These are phyloP conservation scores for Neoboletus brunneissimus DNA, from an alignment of 768 basidiomycete genomes.

Conservation along the genomic window DNA sequence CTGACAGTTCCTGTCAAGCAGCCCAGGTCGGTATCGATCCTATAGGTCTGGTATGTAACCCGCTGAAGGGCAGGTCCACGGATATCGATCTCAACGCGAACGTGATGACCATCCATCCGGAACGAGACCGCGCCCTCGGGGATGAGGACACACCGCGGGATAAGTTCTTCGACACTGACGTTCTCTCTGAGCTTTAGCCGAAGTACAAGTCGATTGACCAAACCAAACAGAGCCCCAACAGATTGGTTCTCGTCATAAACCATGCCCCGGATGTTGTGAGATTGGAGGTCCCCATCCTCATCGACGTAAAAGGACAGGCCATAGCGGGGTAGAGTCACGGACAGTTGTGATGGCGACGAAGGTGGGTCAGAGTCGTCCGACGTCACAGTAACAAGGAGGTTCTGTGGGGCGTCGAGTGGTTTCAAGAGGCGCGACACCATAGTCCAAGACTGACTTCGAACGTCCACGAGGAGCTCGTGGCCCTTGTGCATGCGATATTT, in stretches of 20 bases:
- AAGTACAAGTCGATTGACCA: constrained; percentile 40
- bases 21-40: constrained; percentile 30
- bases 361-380: neutral
- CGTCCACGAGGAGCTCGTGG: constrained; percentile 16
- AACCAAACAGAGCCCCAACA: constrained; percentile 41
- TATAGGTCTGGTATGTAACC: constrained; percentile 27
- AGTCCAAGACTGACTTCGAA: constrained; percentile 22
- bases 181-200: constrained; percentile 17
- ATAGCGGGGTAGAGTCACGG: constrained; percentile 37
- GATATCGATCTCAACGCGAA: constrained; percentile 5
- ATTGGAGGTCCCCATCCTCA: constrained; percentile 33
- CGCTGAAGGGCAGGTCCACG: neutral
- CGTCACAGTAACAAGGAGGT: constrained; percentile 18
- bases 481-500: constrained; percentile 1
- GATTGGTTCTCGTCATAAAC: constrained; percentile 40
- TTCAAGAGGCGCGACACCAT: constrained; percentile 19
- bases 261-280: constrained; percentile 38
- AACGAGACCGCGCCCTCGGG: constrained; percentile 31
- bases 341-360: constrained; percentile 11
- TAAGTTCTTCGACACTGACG: neutral
- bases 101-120: constrained; percentile 5
- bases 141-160: constrained; percentile 31
- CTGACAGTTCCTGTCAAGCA: constrained; percentile 24
- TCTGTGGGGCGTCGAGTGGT: constrained; percentile 8
- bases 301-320: constrained; percentile 39